Conservation (phyloP, 1,139 yeast species). For the Magnusiomyces ingens region DNA sequence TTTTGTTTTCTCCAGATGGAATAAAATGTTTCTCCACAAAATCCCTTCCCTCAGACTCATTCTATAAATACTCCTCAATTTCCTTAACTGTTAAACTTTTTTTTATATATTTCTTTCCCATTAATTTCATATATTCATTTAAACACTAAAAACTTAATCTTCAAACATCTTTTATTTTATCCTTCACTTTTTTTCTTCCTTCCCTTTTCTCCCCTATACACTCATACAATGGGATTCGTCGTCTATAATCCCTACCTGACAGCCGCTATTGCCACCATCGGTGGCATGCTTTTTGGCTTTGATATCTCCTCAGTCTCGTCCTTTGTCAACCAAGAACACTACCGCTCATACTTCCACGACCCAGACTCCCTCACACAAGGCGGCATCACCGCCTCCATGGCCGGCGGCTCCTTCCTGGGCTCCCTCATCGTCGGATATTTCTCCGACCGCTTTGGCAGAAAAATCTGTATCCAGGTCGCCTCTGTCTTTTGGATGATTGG, state of each 20-base stretch:
- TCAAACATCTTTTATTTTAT: background rate
- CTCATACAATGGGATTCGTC: conserved; percentile 18
- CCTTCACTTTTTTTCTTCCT: background rate
- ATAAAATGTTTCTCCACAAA: too few species aligned
- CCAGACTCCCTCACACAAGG: conserved; percentile 54
- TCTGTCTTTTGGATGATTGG: conserved; percentile 74
- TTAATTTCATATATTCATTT: too few species aligned
- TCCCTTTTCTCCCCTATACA: background rate
- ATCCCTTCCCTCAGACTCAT: too few species aligned
- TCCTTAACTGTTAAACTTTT: too few species aligned
- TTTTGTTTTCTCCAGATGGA: too few species aligned
- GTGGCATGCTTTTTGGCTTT: conserved; percentile 95
- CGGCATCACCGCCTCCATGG: conserved; percentile 90
- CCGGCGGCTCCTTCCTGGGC: conserved; percentile 71
- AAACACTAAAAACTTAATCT: too few species aligned
- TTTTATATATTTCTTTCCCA: too few species aligned
- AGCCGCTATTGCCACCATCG: conserved; percentile 60
- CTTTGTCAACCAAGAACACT: conserved; percentile 64
- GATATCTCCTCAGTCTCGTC: conserved; percentile 91
- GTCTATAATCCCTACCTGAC: conserved; percentile 35
- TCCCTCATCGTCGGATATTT: conserved; percentile 33
- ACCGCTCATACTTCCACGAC: conserved; percentile 35
- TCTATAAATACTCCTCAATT: too few species aligned
- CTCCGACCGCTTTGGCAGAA: conserved; percentile 76
- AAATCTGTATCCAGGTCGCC: conserved; percentile 64